Evolutionary conservation across 345 rosid genomes (phyloP), one percentile per base, ranked within the genome.

Genomic region (Camelina laxa): DNA sequence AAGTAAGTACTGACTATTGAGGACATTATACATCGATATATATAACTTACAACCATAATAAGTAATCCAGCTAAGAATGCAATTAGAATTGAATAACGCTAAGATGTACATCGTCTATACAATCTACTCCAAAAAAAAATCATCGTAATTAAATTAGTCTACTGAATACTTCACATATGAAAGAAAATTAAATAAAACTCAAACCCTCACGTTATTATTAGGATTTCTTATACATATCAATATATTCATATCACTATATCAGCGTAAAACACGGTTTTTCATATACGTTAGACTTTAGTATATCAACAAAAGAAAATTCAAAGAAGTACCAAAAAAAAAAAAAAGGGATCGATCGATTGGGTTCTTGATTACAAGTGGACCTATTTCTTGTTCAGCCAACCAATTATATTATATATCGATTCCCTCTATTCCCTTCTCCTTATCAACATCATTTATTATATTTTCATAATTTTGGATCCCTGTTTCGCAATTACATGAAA

Each of bases 321-420:
- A 33, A 33, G 36, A 33, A 33, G 36, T 33, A 33, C 2, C 9
- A 33, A 31, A 31, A 31, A 31, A 6, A 31, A 31, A 31, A 6
- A 31, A 31, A 6, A 31, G 8, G 7, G 5, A 27, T 27, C n/a
- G 22, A 58, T 35, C 42, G 41, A 35, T 19, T 27, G 38, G 50
- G 20, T 9, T 17, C 53, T 48, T 65, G 49, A 73, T 20, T 31
- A 60, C 66, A 35, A 56, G 66, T 27, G 60, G 39, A 12, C 33
- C 72, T 65, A 85, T 86, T 82, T 80, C 71, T 87, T 84, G 84
- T 7, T 48, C 1, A 19, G 8, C 30, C 57, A 66, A 20, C 72
- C 78, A 74, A 74, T 65, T 36, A 48, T 24, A 24, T 65, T 36
- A 48, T 36, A 48, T n/a, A 65, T 38, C 60, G 17, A 42, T 19